Evolutionary conservation across 345 rosid species (phyloP).

Genomic region (Ceriops zippeliana): DNA sequence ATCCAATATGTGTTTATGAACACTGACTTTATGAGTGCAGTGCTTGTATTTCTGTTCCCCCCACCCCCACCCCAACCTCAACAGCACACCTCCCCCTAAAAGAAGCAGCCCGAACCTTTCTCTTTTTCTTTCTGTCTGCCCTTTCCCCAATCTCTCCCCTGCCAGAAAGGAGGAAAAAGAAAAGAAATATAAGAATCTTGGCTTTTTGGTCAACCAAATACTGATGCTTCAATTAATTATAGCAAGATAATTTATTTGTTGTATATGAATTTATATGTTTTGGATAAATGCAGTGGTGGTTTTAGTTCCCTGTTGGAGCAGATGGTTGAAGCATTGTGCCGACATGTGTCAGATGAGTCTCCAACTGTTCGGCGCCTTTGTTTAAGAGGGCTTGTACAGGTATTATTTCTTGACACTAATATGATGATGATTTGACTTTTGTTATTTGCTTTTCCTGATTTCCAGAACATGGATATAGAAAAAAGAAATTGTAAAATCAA

Average conservation of each 20-base stretch:
- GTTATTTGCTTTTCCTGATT: neutral
- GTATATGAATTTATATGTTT: constrained; percentile 5
- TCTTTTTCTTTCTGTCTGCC: neutral
- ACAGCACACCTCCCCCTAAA: too few species aligned
- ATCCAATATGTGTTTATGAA: neutral
- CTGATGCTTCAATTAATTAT: neutral
- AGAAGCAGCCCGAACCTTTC: too few species aligned
- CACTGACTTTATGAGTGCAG: neutral
- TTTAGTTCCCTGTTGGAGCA: constrained; percentile 71
- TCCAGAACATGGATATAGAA: neutral
- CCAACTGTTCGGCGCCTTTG: constrained; percentile 92
- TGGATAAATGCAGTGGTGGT: constrained; percentile 57
- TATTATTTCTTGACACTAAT: constrained; percentile 21
- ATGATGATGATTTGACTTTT: neutral
- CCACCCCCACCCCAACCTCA: neutral
- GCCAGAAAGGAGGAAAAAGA: too few species aligned
- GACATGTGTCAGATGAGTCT: constrained; percentile 94
- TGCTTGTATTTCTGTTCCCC: neutral
- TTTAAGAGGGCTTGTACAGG: constrained; percentile 92
- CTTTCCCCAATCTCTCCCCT: too few species aligned
- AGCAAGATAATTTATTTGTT: neutral
- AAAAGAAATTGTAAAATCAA: neutral
- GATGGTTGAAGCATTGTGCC: constrained; percentile 90
- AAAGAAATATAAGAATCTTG: too few species aligned
- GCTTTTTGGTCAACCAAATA: neutral